Evolutionary conservation across 768 basidiomycete genomes (phyloP).

Genomic region (Sarcodon aspratus): DNA sequence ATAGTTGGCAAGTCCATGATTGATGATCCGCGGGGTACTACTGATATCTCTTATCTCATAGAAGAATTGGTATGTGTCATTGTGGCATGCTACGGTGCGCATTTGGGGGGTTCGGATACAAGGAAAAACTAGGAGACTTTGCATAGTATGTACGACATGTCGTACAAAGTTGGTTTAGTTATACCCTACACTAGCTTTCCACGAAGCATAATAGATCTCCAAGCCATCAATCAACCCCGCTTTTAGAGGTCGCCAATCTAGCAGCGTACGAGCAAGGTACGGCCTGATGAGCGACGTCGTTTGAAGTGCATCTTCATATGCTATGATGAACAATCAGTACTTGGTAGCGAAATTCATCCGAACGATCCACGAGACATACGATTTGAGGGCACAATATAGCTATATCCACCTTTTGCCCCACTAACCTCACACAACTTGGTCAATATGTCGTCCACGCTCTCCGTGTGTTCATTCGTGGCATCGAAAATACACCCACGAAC

Average conservation of each 20-base stretch:
- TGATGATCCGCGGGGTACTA: too few relatives aligned
- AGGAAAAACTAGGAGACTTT: too few relatives aligned
- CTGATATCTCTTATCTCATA: too few relatives aligned
- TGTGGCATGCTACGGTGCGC: too few relatives aligned
- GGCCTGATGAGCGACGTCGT: constrained; percentile 22
- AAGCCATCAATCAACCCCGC: constrained; percentile 30
- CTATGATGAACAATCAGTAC: constrained; percentile 8
- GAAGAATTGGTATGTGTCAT: too few relatives aligned
- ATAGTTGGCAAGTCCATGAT: too few relatives aligned
- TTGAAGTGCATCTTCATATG: constrained; percentile 22
- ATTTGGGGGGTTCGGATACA: too few relatives aligned
- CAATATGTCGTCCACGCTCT: constrained; percentile 29
- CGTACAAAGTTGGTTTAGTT: too few relatives aligned
- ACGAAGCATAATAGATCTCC: constrained; percentile 28
- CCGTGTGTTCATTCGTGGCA: constrained; percentile 25
- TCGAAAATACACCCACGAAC: constrained; percentile 29
- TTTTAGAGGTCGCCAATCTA: constrained; percentile 33
- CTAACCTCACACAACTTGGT: constrained; percentile 24
- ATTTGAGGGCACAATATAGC: constrained; percentile 20
- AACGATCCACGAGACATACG: constrained; percentile 15
- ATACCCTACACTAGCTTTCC: constrained; percentile 9
- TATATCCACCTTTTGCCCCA: constrained; percentile 25
- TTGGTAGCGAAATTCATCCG: not conserved
- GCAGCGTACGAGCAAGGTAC: constrained; percentile 26
- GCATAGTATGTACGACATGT: too few relatives aligned